These are phyloP conservation scores for Kodamaea kakaduensis DNA, from an alignment of 805 yeast genomes.

Conservation along the genomic window DNA sequence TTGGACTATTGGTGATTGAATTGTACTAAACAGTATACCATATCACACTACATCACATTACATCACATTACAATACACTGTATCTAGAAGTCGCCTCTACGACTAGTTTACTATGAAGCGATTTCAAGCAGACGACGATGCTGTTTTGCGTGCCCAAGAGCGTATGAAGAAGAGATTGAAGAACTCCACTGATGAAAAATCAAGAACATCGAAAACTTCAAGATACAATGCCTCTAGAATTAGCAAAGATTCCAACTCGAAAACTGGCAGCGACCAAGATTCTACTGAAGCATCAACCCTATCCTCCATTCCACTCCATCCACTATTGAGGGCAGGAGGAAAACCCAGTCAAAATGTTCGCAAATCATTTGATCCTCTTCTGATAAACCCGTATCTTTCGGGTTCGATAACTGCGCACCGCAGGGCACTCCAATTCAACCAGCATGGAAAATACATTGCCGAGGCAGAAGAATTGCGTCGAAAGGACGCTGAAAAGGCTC, in stretches of 20 bases:
- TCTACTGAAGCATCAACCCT: too few relatives aligned
- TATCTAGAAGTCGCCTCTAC: too few relatives aligned
- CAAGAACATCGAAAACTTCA: too few relatives aligned
- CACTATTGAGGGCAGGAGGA: conserved; percentile 30
- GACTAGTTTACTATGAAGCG: conserved; percentile 1
- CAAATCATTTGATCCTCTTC: conserved; percentile 28
- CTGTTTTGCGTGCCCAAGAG: conserved; percentile 2
- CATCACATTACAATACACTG: too few relatives aligned
- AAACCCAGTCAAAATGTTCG: conserved; percentile 27
- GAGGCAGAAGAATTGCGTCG: conserved; percentile 49
- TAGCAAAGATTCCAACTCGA: too few relatives aligned
- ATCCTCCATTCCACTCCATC: conserved; percentile 24
- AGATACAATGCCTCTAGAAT: too few relatives aligned
- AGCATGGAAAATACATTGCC: conserved; percentile 59
- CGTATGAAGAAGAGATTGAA: not conserved
- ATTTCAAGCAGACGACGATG: conserved; percentile 1
- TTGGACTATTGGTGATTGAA: too few relatives aligned
- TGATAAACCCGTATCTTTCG: conserved; percentile 36
- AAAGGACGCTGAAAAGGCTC: conserved; percentile 31
- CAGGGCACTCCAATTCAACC: conserved; percentile 49
- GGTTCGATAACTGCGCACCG: conserved; percentile 3
- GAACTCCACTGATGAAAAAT: too few relatives aligned
- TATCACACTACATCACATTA: too few relatives aligned
- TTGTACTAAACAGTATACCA: too few relatives aligned
- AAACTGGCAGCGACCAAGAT: too few relatives aligned